Conservation (phyloP, 2,329 filamentous ascomycete genomes). For the Shiraia bambusicola region DNA sequence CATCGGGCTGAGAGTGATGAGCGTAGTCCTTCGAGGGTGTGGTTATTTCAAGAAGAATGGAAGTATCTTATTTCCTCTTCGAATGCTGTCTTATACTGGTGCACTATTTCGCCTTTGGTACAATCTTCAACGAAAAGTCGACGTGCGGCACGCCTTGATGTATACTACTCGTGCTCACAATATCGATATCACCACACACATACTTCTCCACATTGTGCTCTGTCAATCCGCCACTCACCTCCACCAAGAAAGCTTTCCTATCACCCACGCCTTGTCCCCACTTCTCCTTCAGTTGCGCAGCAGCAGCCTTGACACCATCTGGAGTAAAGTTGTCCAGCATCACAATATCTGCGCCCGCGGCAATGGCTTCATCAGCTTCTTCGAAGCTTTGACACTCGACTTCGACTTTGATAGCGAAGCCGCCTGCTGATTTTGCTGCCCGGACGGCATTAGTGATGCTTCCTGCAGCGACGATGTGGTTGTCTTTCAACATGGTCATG, state of each 20-base stretch:
- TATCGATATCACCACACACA: constrained; percentile 82
- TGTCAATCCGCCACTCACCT: constrained; percentile 89
- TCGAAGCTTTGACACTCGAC: constrained; percentile 88
- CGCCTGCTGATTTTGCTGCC: constrained; percentile 79
- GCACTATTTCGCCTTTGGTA: constrained; percentile 48
- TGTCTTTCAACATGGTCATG: constrained; percentile 99
- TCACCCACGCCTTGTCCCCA: constrained; percentile 67
- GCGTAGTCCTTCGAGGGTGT: no score
- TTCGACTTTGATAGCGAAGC: constrained; percentile 92
- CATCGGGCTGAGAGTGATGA: constrained; percentile 38
- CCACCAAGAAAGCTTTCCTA: constrained; percentile 70
- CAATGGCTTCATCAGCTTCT: constrained; percentile 89
- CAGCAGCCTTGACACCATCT: constrained; percentile 73
- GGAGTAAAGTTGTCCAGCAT: constrained; percentile 97
- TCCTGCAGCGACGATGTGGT: constrained; percentile 87
- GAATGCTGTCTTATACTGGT: no score
- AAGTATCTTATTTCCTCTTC: no score
- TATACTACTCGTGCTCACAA: constrained; percentile 93
- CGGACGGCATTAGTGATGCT: constrained; percentile 83
- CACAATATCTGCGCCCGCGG: constrained; percentile 87
- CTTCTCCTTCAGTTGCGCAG: constrained; percentile 72
- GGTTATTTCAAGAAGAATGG: no score
- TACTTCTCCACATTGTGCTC: constrained; percentile 80
- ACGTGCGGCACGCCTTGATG: constrained; percentile 93
- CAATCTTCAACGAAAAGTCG: constrained; percentile 93